Evolutionary conservation across 73 alveolate genomes (phyloP).

Genomic region (Durusdinium trenchii): DNA sequence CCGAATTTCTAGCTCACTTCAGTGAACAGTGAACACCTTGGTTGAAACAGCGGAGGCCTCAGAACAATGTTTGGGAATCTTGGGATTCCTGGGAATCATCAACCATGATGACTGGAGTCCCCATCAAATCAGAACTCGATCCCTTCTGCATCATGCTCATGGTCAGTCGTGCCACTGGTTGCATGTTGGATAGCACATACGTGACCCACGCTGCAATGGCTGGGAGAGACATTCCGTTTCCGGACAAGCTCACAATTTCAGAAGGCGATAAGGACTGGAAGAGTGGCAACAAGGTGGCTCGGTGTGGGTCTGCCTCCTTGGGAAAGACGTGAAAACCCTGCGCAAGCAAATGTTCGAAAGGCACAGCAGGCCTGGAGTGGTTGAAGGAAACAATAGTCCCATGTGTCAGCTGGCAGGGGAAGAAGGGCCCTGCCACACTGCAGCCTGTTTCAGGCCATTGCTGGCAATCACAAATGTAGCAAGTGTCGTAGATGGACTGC

Average conservation of each 20-base stretch:
- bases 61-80: too few relatives aligned
- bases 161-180: background rate
- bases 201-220: conserved; percentile 1
- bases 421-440: conserved; percentile 9
- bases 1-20: too few relatives aligned
- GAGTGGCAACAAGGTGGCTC: background rate
- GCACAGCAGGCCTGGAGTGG: background rate
- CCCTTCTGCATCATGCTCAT: background rate
- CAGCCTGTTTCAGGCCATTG: conserved; percentile 41
- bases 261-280: background rate
- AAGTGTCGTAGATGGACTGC: background rate
- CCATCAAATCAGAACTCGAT: background rate
- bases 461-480: background rate
- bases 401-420: conserved; percentile 55
- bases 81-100: too few relatives aligned
- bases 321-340: conserved; percentile 55
- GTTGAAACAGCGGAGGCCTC: too few relatives aligned
- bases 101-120: too few relatives aligned
- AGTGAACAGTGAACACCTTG: too few relatives aligned
- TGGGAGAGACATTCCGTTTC: conserved; percentile 23
- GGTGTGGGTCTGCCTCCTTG: too few relatives aligned
- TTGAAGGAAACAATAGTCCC: background rate
- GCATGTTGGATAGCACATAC: background rate
- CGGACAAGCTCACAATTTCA: background rate
- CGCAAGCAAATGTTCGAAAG: conserved; percentile 11